These are phyloP conservation scores for Phytophthora constricta DNA, from an alignment of 352 stramenopile species.

Conservation along the genomic window DNA sequence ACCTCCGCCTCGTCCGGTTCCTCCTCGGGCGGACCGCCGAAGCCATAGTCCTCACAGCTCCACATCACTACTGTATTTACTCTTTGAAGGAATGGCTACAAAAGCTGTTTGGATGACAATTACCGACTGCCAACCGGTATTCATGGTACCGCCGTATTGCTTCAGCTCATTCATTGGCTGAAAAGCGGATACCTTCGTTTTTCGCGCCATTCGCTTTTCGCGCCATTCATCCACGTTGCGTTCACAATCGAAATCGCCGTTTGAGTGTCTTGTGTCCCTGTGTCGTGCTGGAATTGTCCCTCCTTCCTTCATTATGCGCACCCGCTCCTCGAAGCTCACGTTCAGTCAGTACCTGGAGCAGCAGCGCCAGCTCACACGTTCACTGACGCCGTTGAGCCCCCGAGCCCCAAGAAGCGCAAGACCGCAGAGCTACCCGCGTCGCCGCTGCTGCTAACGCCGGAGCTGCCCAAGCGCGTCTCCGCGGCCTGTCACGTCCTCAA, in stretches of 20 bases:
- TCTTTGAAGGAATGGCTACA: too few species aligned
- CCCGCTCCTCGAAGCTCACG: conserved; percentile 30
- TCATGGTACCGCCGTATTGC: too few species aligned
- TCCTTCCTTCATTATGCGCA: conserved; percentile 25
- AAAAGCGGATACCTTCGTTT: conserved; percentile 4
- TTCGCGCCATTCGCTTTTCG: conserved; percentile 31
- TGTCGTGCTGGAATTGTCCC: too few species aligned
- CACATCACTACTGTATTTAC: too few species aligned
- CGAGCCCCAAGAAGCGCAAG: conserved; percentile 38
- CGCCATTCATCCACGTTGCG: conserved; percentile 24
- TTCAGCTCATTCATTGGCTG: conserved; percentile 17
- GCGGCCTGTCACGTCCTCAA: conserved; percentile 5
- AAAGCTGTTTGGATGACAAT: too few species aligned
- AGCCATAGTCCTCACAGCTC: not conserved
- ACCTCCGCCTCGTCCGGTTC: not conserved
- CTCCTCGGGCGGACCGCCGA: not conserved
- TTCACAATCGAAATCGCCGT: conserved; percentile 26
- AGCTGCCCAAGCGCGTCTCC: conserved; percentile 19
- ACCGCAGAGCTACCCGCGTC: conserved; percentile 20
- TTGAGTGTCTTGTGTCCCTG: not conserved
- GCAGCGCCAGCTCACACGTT: conserved; percentile 12
- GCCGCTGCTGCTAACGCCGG: conserved; percentile 30
- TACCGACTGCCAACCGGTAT: too few species aligned
- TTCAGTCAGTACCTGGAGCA: conserved; percentile 23
- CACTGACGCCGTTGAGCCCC: conserved; percentile 11